A percentile compares a stretch with the other conserved stretches of the same genome.
Conservation (phyloP, 2,329 filamentous ascomycete species). For the Nakataea oryzae region DNA sequence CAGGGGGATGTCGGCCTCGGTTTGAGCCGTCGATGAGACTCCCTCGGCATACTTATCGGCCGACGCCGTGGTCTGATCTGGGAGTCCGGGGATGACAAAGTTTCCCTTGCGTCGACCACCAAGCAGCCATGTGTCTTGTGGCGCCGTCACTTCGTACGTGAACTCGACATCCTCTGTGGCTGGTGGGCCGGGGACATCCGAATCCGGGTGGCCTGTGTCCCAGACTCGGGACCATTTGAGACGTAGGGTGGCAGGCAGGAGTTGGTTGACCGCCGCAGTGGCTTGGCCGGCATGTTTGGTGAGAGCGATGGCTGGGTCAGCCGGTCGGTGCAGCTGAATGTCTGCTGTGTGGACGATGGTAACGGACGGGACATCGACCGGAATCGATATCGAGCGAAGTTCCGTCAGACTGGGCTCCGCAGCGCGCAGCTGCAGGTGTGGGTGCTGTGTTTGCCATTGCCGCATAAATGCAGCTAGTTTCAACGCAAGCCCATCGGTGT, state of each 20-base stretch:
- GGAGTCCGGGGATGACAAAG: conserved; percentile 47
- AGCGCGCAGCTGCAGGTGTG: conserved; percentile 19
- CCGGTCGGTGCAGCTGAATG: conserved; percentile 38
- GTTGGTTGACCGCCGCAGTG: conserved; percentile 49
- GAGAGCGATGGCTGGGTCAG: conserved; percentile 13
- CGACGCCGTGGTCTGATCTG: conserved; percentile 5
- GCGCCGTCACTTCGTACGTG: conserved; percentile 69
- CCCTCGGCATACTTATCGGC: conserved; percentile 6
- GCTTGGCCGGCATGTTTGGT: conserved; percentile 20
- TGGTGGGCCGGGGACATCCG: conserved; percentile 14
- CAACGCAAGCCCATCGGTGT: conserved; percentile 12
- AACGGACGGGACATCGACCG: conserved; percentile 79
- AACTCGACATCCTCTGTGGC: conserved; percentile 52
- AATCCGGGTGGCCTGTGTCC: conserved; percentile 35
- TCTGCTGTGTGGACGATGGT: conserved; percentile 74
- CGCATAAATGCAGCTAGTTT: conserved; percentile 22
- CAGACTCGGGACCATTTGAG: conserved; percentile 53
- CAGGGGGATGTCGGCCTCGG: conserved; percentile 52
- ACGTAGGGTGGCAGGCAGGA: conserved; percentile 51
- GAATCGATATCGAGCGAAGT: conserved; percentile 64
- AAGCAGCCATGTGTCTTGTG: conserved; percentile 71
- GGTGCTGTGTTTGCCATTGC: conserved; percentile 25
- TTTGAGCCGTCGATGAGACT: conserved; percentile 30
- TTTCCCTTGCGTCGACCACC: conserved; percentile 73
- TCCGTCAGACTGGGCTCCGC: conserved; percentile 21